Percentiles rank a stretch among this genome's conserved stretches.
phyloP scores from a whole-genome alignment of 176 grass and related monocot genomes.

The Otatea glauca region DNA sequence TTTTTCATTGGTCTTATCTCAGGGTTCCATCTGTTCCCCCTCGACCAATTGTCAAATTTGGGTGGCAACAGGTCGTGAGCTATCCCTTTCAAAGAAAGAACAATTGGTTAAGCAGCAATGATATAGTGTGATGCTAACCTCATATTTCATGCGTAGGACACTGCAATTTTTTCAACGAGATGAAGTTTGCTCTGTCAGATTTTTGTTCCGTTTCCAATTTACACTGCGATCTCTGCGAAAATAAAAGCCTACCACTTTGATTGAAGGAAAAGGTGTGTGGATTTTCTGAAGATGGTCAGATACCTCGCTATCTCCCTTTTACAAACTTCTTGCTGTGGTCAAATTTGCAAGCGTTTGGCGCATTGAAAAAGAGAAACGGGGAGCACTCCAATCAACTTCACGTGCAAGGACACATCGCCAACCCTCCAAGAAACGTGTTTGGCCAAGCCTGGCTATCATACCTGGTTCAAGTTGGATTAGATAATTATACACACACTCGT shows the following conservation, averaged over 20 bases:
- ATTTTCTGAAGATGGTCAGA: conserved; percentile 29
- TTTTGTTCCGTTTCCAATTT: not conserved
- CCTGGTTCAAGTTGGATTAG: conserved; percentile 8
- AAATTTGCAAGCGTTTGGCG: conserved; percentile 25
- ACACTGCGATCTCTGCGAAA: not conserved
- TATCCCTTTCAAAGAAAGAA: conserved; percentile 27
- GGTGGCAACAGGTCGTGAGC: not conserved
- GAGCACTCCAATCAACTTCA: conserved; percentile 50
- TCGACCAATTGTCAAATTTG: no score
- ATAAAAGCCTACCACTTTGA: not conserved
- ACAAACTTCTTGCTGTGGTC: conserved; percentile 13
- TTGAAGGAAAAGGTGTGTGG: not conserved
- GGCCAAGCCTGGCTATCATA: conserved; percentile 25
- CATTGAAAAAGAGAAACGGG: conserved; percentile 40
- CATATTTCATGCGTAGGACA: not conserved
- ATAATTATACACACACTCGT: not conserved
- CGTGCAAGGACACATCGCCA: conserved; percentile 22
- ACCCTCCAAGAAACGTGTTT: conserved; percentile 55
- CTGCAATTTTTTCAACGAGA: not conserved
- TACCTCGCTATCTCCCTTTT: conserved; percentile 16
- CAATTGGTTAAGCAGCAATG: conserved; percentile 50
- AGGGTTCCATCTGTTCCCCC: no score
- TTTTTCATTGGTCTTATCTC: no score
- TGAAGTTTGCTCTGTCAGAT: not conserved
- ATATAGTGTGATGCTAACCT: conserved; percentile 27